A percentile compares a stretch with the other conserved stretches of the same genome.
phyloP scores from a whole-genome alignment of 2,329 filamentous ascomycete genomes.

The Fusarium albosuccineum region DNA sequence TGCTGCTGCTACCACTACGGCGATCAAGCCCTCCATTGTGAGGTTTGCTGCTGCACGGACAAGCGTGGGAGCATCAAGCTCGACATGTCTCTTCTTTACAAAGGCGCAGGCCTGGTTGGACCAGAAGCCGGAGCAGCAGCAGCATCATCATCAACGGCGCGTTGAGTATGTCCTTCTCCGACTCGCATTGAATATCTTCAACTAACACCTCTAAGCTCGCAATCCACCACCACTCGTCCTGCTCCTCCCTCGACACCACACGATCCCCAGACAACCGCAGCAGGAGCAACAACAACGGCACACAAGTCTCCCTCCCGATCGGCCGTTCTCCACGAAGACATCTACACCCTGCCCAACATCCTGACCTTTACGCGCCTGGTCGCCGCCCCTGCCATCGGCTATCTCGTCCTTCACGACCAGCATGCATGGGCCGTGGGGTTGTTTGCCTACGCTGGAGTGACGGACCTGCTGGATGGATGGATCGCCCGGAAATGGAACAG shows the following conservation, averaged over 20 bases:
- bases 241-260: neutral
- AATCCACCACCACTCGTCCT: neutral
- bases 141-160: constrained; percentile 23
- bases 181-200: constrained; percentile 1
- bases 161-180: constrained; percentile 6
- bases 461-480: constrained; percentile 93
- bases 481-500: constrained; percentile 90
- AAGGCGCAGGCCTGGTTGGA: constrained; percentile 38
- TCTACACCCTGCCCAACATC: constrained; percentile 96
- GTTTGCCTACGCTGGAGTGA: constrained; percentile 93
- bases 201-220: constrained; percentile 13
- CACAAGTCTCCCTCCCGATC: constrained; percentile 3
- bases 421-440: constrained; percentile 83
- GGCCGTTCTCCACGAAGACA: constrained; percentile 76
- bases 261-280: constrained; percentile 3
- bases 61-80: neutral
- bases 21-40: constrained; percentile 8
- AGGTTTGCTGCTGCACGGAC: constrained; percentile 21
- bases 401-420: constrained; percentile 86
- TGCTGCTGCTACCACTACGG: neutral
- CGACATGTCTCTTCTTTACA: constrained; percentile 39
- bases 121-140: constrained; percentile 30
- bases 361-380: constrained; percentile 88
- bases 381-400: constrained; percentile 87
- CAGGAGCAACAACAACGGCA: no score